Evolutionary conservation across 345 rosid species (phyloP), one percentile per base, ranked within the genome.

Genomic region (Arabidopsis suecica): DNA sequence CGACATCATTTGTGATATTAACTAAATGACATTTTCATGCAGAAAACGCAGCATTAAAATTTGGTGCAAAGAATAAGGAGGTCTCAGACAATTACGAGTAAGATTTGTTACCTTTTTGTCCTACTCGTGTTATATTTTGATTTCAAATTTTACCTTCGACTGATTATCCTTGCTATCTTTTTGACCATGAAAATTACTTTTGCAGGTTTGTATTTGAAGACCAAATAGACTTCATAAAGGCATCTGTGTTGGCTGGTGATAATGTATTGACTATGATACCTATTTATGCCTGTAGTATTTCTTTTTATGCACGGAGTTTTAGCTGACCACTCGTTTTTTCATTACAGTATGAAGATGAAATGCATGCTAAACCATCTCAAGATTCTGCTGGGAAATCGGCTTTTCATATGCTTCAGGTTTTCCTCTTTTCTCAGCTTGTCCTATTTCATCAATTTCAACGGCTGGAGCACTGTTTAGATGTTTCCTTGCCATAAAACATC

Each of bases 221-320:
- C 75, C 91, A 92, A 84, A 92, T 92, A 65, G 89, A 90, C 18
- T 92, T 92, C 76, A 82, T 92, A 75, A 87, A 82, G 84, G 89
- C 86, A 65, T 81, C 87, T 36, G 93, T 87, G 30, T 75, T 90
- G 81, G 85, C 78, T 58, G 97, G 96, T 64, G 97, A 88, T 51
- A 83, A 85, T 79, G 97, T 87, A 82, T 18, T 68, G 82, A 50
- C 65, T 60, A 6, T 72, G 55, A 57, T 11, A 9, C 56, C 37
- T 60, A 30, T 54, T 54, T 64, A 40, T 28, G 34, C 7, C 22
- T 58, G 28, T 25, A 14, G 7, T 6, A 12, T 9, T 1, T 60
- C 9, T 33, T 41, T 18, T 58, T 10, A 41, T 44, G 33, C 58
- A 32, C 49, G 7, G 50, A 48, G 20, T 32, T 36, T 9, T 45